Conservation (phyloP, 345 rosid species). For the Syzygium aromaticum region DNA sequence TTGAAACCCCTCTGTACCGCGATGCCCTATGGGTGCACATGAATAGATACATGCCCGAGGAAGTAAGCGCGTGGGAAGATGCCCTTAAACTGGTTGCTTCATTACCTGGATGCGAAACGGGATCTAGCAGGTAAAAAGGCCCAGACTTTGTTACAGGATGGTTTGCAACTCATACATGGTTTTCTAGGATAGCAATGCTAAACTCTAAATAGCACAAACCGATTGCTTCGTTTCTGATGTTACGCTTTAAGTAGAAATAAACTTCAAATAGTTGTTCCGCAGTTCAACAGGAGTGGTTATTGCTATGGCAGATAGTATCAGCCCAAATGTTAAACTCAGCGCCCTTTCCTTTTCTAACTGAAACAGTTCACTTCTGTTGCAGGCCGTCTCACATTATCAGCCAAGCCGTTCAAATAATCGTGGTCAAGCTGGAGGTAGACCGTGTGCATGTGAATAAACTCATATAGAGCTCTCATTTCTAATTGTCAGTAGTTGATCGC, state of each 20-base stretch:
- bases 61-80: not conserved
- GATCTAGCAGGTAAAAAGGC: not conserved
- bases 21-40: accelerated
- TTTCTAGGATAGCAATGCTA: too few relatives aligned
- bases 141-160: not conserved
- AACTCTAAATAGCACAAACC: too few relatives aligned
- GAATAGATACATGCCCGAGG: accelerated
- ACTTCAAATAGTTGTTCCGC: too few relatives aligned
- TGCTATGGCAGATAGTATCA: accelerated
- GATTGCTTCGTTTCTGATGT: too few relatives aligned
- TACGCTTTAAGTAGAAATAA: too few relatives aligned
- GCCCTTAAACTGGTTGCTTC: not conserved
- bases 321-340: not conserved
- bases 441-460: not conserved
- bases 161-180: too few relatives aligned
- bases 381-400: not conserved
- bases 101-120: accelerated
- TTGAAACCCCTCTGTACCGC: not conserved
- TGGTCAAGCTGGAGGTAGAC: not conserved
- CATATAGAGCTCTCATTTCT: too few relatives aligned
- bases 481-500: too few relatives aligned
- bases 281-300: too few relatives aligned
- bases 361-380: not conserved
- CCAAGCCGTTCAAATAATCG: accelerated
- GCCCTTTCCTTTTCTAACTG: not conserved